A percentile compares a stretch with the other conserved stretches of the same genome.
phyloP scores from a whole-genome alignment of 2,329 filamentous ascomycete species.

The Aurifilum marmelostoma region DNA sequence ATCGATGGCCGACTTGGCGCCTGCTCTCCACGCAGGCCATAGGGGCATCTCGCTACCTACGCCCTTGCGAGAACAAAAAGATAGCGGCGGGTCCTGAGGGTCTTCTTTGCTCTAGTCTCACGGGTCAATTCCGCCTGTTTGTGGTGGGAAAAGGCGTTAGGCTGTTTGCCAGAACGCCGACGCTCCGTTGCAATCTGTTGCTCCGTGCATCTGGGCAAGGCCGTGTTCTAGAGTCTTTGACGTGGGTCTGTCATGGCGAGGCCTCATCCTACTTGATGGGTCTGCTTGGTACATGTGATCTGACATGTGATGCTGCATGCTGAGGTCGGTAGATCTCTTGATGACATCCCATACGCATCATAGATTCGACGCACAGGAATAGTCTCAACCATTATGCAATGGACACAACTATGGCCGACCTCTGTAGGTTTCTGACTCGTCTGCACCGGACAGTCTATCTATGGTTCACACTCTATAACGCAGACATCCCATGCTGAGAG shows the following conservation, averaged over 20 bases:
- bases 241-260: neutral
- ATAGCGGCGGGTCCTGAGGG: neutral
- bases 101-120: neutral
- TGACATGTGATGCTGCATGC: neutral
- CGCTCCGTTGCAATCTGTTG: slow-evolving; percentile 6
- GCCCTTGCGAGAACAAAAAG: neutral
- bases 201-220: neutral
- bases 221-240: neutral
- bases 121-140: neutral
- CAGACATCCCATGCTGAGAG: neutral
- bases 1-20: neutral
- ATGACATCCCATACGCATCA: neutral
- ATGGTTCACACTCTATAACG: neutral
- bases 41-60: neutral
- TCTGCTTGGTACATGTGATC: no score
- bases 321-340: neutral
- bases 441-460: neutral
- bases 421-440: neutral
- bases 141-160: neutral
- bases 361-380: no score
- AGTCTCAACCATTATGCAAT: no score
- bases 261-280: no score
- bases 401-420: neutral
- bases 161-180: neutral
- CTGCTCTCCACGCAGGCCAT: neutral